Conservation (phyloP, 208 protist genomes). For the Acanthamoeba sp. region DNA sequence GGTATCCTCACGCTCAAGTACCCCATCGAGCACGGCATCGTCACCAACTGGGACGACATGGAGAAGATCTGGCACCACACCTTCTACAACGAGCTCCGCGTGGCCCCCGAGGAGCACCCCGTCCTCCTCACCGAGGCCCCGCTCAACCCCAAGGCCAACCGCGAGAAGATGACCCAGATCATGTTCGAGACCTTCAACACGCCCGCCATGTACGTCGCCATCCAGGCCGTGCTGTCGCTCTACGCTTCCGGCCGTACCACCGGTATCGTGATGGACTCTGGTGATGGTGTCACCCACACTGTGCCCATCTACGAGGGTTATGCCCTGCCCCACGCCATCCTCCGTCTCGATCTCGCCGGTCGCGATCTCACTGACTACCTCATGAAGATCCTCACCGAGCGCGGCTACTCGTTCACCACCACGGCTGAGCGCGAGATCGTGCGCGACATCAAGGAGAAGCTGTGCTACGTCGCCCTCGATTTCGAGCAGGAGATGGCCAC, state of each 20-base stretch:
- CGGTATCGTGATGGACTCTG: conserved; percentile 96
- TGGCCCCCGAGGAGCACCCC: conserved; percentile 97
- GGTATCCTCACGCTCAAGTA: no score
- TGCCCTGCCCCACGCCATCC: no score
- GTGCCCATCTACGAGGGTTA: conserved; percentile 98
- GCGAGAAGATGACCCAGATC: conserved; percentile 94
- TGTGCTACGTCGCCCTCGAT: conserved; percentile 88
- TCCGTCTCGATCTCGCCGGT: no score
- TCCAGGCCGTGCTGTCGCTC: conserved; percentile 97
- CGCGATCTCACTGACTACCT: no score
- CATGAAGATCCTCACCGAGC: no score
- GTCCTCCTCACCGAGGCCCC: conserved; percentile 95
- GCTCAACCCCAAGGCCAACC: conserved; percentile 93
- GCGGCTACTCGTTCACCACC: conserved; percentile 97
- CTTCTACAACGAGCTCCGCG: conserved; percentile 98
- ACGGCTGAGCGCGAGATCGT: conserved; percentile 98
- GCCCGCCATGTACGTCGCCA: conserved; percentile 93
- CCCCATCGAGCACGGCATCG: no score
- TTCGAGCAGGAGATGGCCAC: conserved; percentile 96
- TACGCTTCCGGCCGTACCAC: conserved; percentile 94
- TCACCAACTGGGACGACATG: no score
- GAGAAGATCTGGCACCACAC: conserved; percentile 99
- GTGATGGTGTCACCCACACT: conserved; percentile 98
- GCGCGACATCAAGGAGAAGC: conserved; percentile 93
- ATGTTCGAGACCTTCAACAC: conserved; percentile 94